Conservation (phyloP, 2,329 filamentous ascomycete genomes). For the Aspergillaceae sp. region DNA sequence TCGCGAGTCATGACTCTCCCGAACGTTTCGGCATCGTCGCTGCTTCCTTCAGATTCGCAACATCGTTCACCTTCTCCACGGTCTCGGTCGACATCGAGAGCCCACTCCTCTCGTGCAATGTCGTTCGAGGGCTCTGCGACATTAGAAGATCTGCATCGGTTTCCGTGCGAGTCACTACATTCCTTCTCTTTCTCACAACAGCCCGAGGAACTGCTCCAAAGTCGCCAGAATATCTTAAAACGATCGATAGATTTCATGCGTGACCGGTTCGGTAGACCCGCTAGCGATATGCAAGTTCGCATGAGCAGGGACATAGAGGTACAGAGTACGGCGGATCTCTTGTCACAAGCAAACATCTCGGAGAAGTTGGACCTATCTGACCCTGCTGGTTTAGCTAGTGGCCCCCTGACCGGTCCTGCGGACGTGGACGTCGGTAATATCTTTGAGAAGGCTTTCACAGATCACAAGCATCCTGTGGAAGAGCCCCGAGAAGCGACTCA, state of each 20-base stretch:
- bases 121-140: conserved; percentile 62
- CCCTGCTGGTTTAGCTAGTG: conserved; percentile 41
- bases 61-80: conserved; percentile 64
- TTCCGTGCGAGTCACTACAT: conserved; percentile 91
- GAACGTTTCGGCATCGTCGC: conserved; percentile 54
- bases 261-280: conserved; percentile 76
- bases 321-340: conserved; percentile 81
- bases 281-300: conserved; percentile 71
- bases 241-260: conserved; percentile 95
- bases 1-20: conserved; percentile 58
- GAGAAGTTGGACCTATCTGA: conserved; percentile 47
- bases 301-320: conserved; percentile 75
- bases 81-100: conserved; percentile 50
- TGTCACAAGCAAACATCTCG: conserved; percentile 72
- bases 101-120: conserved; percentile 46
- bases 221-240: conserved; percentile 84
- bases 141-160: conserved; percentile 79
- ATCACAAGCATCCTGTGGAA: conserved; percentile 14
- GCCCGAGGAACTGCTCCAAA: conserved; percentile 85
- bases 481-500: not conserved
- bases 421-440: conserved; percentile 65
- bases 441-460: conserved; percentile 74
- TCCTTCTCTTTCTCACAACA: conserved; percentile 98
- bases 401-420: conserved; percentile 74
- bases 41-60: conserved; percentile 48